Conservation (phyloP, 331 rosid species). For the Quercus tomentella region DNA sequence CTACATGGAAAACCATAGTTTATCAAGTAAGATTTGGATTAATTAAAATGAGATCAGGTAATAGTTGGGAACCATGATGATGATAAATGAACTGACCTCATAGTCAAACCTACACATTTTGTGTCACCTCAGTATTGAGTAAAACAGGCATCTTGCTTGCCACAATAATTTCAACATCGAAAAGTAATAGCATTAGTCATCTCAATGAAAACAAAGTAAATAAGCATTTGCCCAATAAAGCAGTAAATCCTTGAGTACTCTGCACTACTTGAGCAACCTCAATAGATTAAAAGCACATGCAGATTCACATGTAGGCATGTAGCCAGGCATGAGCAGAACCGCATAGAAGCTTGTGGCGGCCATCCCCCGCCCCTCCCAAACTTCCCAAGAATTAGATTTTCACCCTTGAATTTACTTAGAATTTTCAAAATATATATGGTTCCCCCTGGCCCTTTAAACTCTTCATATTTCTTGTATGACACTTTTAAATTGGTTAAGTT, state of each 20-base stretch:
- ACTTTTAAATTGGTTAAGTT: no score
- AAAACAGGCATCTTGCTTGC: conserved; percentile 27
- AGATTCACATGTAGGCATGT: not conserved
- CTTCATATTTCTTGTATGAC: no score
- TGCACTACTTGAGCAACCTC: not conserved
- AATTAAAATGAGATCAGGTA: not conserved
- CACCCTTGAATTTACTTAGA: no score
- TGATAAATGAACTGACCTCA: conserved; percentile 55
- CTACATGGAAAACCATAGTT: conserved; percentile 40
- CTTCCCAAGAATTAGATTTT: no score
- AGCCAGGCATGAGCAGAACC: not conserved
- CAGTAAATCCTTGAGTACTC: not conserved
- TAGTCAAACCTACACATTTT: conserved; percentile 80
- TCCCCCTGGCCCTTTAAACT: no score
- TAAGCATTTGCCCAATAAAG: not conserved
- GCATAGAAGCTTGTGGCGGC: no score
- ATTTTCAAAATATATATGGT: no score
- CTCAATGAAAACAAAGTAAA: not conserved
- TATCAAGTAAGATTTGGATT: not conserved
- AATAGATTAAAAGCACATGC: not conserved
- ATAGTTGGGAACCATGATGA: not conserved
- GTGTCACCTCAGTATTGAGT: conserved; percentile 27
- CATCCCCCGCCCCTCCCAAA: no score
- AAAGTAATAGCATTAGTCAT: conserved; percentile 14
- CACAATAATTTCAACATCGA: not conserved